These are phyloP conservation scores for Penicillium paneum DNA, from an alignment of 2,329 filamentous ascomycete species.

Conservation along the genomic window DNA sequence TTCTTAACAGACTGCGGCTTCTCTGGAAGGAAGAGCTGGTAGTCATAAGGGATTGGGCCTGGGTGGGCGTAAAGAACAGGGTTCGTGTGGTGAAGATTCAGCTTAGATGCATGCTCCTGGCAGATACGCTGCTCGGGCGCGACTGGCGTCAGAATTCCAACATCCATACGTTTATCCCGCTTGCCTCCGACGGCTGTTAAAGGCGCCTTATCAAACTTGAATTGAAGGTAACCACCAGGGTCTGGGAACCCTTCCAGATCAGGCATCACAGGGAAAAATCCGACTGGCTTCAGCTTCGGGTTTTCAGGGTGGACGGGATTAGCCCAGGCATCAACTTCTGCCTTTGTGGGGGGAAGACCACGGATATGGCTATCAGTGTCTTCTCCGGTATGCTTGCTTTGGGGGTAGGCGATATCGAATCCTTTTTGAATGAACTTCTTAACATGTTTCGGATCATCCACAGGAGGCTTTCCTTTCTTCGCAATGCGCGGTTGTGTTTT, in stretches of 20 bases:
- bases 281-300: constrained; percentile 55
- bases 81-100: constrained; percentile 49
- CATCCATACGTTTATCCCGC: constrained; percentile 60
- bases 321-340: constrained; percentile 59
- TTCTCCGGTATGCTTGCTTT: constrained; percentile 57
- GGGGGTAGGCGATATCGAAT: constrained; percentile 63
- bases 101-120: constrained; percentile 49
- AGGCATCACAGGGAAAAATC: constrained; percentile 59
- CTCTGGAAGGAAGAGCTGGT: constrained; percentile 58
- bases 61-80: constrained; percentile 51
- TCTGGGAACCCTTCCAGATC: constrained; percentile 60
- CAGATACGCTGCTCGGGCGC: constrained; percentile 48
- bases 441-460: constrained; percentile 60
- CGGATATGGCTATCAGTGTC: constrained; percentile 53
- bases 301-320: constrained; percentile 59
- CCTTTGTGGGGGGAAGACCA: constrained; percentile 52
- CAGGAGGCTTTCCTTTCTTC: constrained; percentile 37
- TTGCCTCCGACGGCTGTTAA: constrained; percentile 46
- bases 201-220: constrained; percentile 62
- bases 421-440: constrained; percentile 60
- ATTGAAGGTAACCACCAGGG: constrained; percentile 56
- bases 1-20: constrained; percentile 46
- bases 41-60: constrained; percentile 55
- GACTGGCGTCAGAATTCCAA: constrained; percentile 55
- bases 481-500: constrained; percentile 25